Percentiles rank a stretch among this genome's conserved stretches.
phyloP scores from a whole-genome alignment of 2,329 filamentous ascomycete species.

The Zymoseptoria brevis region DNA sequence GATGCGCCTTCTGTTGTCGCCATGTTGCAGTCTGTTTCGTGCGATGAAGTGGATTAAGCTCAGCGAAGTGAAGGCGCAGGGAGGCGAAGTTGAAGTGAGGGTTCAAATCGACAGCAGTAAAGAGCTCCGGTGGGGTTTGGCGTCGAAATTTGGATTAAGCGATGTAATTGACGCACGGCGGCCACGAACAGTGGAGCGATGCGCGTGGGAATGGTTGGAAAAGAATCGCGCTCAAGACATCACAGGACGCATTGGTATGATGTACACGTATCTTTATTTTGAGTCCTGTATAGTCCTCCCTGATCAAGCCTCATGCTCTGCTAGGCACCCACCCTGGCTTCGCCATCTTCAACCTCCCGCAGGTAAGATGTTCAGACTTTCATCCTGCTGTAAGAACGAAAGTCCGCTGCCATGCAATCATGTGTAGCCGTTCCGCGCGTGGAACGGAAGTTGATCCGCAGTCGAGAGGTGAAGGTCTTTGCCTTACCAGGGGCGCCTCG shows the following conservation, averaged over 20 bases:
- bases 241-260: neutral
- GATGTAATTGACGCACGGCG: neutral
- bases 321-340: neutral
- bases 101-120: neutral
- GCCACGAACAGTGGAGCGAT: too few relatives aligned
- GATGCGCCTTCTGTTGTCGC: constrained; percentile 26
- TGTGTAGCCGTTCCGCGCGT: too few relatives aligned
- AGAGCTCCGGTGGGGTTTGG: neutral
- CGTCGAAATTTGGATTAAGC: neutral
- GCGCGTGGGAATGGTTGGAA: too few relatives aligned
- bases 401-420: too few relatives aligned
- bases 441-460: neutral
- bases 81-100: neutral
- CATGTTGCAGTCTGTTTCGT: neutral
- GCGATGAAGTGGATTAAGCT: neutral
- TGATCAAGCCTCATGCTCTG: neutral
- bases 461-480: too few relatives aligned
- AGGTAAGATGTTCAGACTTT: too few relatives aligned
- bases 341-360: neutral
- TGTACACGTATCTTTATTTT: neutral
- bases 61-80: neutral
- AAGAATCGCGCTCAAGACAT: neutral
- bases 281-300: neutral
- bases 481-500: neutral
- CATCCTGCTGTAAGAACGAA: too few relatives aligned